Evolutionary conservation across 208 protist species (phyloP).

Genomic region (Angomonas ambiguus): DNA sequence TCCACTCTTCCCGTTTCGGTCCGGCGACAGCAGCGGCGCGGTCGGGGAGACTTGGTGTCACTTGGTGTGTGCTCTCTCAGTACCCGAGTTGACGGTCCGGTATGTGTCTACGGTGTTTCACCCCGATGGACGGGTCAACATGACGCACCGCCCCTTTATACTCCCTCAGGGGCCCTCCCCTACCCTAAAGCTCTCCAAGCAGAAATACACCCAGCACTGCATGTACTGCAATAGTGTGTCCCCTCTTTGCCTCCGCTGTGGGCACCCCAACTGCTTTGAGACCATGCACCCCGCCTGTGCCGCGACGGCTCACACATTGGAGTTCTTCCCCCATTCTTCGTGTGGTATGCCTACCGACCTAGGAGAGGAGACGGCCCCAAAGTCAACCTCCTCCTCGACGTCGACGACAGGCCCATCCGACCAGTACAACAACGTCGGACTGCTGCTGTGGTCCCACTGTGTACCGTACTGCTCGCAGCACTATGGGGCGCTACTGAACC

Average conservation of each 20-base stretch:
- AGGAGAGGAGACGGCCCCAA: background rate
- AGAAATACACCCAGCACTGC: slow-evolving; percentile 37
- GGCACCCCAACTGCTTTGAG: slow-evolving; percentile 60
- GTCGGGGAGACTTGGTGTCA: slow-evolving; percentile 32
- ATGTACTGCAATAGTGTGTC: slow-evolving; percentile 45
- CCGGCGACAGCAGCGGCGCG: background rate
- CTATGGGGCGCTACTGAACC: slow-evolving; percentile 18
- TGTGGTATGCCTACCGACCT: background rate
- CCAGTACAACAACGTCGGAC: background rate
- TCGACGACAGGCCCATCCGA: background rate
- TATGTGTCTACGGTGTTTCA: slow-evolving; percentile 18
- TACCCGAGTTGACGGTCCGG: slow-evolving; percentile 43
- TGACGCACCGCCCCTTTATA: slow-evolving; percentile 34
- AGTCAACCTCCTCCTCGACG: background rate
- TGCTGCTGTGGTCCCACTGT: slow-evolving; percentile 41
- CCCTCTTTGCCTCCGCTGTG: slow-evolving; percentile 39
- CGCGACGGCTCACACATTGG: slow-evolving; percentile 41
- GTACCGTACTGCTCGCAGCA: slow-evolving; percentile 61
- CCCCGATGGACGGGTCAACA: slow-evolving; percentile 28
- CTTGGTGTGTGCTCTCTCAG: slow-evolving; percentile 52
- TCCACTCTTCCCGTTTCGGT: slow-evolving; percentile 43
- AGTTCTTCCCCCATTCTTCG: slow-evolving; percentile 26
- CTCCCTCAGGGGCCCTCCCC: background rate
- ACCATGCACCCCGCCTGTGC: slow-evolving; percentile 72
- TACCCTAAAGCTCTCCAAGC: slow-evolving; percentile 26